Base-by-base conservation (phyloP, 495 filamentous ascomycete species). In the Pyrenopolyporus hunteri region DNA sequence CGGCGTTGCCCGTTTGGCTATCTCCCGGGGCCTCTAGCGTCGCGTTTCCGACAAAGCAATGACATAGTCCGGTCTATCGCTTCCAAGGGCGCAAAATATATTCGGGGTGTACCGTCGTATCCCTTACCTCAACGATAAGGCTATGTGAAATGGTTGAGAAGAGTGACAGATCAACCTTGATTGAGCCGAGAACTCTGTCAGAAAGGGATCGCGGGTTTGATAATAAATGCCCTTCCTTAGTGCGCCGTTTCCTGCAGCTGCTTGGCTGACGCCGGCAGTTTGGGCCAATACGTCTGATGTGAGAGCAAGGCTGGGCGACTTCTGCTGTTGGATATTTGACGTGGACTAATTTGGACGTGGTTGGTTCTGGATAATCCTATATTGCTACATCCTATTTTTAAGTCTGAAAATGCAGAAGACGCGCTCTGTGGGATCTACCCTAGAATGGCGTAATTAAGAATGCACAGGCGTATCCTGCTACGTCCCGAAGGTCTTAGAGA, bases 201-300 rank as follows among this genome's bases (percentile, higher is more conserved):
- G 39, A 47, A 53, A 39, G 45, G 39, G 39, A 43, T 52, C n/a
- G n/a, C n/a, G n/a, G n/a, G 40, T 22, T 31, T 31, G 17, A 59
- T 35, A 43, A 36, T 7, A 57, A 63, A 63, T n/a, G 39, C 5
- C 4, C 11, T 36, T 44, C 6, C n/a, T 28, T 33, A 22, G 26
- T 39, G 26, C 32, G 32, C 19, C 3, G 39, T 40, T 19, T 14
- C 29, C 35, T 48, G 14, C 17, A 29, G 40, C 36, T 19, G 52
- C 57, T 66, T 51, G 40, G 39, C 37, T 26, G 32, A 56, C 31
- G 28, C 33, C 28, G 40, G 37, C 17, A 59, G 44, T 50, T 49
- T 50, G 40, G 36, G 32, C 23, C 50, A 37, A 42, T 40, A 28
- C 29, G 47, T 53, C 63, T 66, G 46, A 57, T 66, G 57, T 61